Conservation (phyloP, 345 rosid species). For the Chamaenerion angustifolium region DNA sequence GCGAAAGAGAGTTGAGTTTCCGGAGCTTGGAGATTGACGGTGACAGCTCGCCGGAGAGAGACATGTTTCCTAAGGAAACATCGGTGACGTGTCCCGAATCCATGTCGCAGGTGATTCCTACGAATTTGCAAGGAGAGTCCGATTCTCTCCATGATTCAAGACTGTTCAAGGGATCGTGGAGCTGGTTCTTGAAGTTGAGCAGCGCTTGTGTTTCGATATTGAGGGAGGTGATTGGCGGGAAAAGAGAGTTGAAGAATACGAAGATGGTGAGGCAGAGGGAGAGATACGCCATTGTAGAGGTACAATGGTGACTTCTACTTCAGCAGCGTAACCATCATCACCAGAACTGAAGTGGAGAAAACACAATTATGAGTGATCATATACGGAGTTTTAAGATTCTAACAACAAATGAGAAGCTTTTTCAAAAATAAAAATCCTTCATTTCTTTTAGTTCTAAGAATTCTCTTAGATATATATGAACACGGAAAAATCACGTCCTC, state of each 20-base stretch:
- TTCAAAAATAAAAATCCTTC: too few relatives aligned
- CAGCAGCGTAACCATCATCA: too few relatives aligned
- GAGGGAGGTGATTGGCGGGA: constrained; percentile 27
- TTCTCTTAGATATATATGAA: too few relatives aligned
- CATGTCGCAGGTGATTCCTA: constrained; percentile 45
- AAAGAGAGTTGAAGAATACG: constrained; percentile 9
- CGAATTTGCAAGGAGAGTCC: constrained; percentile 40
- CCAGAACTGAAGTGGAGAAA: too few relatives aligned
- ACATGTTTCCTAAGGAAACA: constrained; percentile 33
- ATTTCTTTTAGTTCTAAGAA: too few relatives aligned
- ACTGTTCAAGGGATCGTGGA: constrained; percentile 41
- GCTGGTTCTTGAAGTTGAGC: constrained; percentile 43
- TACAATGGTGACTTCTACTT: too few relatives aligned
- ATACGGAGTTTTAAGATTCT: too few relatives aligned
- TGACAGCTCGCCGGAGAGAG: constrained; percentile 51
- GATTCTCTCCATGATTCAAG: constrained; percentile 57
- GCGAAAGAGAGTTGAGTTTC: constrained; percentile 26
- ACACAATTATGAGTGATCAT: too few relatives aligned
- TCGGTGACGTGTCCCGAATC: constrained; percentile 31
- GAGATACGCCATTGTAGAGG: too few relatives aligned
- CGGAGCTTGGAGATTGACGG: constrained; percentile 37
- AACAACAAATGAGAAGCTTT: too few relatives aligned
- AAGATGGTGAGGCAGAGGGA: constrained; percentile 10
- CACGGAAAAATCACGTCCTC: too few relatives aligned
- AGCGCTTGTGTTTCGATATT: constrained; percentile 42